Percentiles rank a stretch among this genome's conserved stretches.
These are phyloP conservation scores for Thelephora terrestris DNA, from an alignment of 1,284 basidiomycete genomes.

Conservation along the genomic window DNA sequence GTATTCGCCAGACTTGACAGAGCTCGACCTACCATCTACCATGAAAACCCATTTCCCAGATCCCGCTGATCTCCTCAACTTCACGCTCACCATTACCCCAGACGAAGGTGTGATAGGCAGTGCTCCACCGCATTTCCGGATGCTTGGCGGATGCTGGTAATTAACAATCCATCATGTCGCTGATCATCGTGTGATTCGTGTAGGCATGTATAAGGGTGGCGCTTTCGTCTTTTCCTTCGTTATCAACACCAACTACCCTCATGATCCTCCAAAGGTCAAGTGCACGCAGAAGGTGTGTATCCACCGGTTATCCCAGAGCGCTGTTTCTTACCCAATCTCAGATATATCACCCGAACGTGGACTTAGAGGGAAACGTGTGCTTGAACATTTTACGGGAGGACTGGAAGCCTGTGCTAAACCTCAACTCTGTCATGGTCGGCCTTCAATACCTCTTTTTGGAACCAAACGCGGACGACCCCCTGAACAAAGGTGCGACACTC, in stretches of 20 bases:
- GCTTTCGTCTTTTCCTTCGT: conserved; percentile 89
- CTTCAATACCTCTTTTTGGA: conserved; percentile 97
- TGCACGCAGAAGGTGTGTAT: conserved; percentile 82
- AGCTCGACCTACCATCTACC: conserved; percentile 90
- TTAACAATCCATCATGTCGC: neutral
- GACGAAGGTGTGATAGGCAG: conserved; percentile 70
- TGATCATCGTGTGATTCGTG: neutral
- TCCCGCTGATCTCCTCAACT: conserved; percentile 90
- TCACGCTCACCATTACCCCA: conserved; percentile 88
- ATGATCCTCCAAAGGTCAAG: conserved; percentile 98
- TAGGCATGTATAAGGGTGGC: conserved; percentile 98
- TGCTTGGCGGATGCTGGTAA: conserved; percentile 1
- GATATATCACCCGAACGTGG: conserved; percentile 99
- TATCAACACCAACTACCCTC: conserved; percentile 97
- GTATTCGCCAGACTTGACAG: conserved; percentile 74
- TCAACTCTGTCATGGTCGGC: conserved; percentile 96
- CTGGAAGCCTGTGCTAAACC: conserved; percentile 98
- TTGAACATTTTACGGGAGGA: conserved; percentile 97
- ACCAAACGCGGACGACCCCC: conserved; percentile 95
- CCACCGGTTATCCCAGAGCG: neutral
- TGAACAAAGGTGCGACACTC: conserved; percentile 85
- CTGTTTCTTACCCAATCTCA: conserved; percentile 22
- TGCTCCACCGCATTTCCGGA: conserved; percentile 1
- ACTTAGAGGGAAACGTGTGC: conserved; percentile 95
- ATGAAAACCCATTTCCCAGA: conserved; percentile 95